Evolutionary conservation across 345 rosid species (phyloP).

Genomic region (Ceriops decandra): DNA sequence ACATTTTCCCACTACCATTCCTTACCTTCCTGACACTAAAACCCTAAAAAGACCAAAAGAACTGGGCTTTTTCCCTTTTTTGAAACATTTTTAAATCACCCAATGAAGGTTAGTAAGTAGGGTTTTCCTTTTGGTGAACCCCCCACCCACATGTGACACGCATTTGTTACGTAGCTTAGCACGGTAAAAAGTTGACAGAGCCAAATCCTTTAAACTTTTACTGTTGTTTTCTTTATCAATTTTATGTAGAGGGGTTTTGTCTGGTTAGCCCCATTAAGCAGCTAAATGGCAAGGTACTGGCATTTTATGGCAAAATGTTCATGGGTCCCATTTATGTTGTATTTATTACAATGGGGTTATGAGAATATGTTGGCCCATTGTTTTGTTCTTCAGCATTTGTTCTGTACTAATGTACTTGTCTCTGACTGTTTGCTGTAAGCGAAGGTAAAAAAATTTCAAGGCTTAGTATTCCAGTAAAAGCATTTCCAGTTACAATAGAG

Average conservation of each 20-base stretch:
- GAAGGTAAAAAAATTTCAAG: conserved; percentile 14
- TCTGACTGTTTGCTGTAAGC: conserved; percentile 6
- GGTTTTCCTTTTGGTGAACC: conserved; percentile 14
- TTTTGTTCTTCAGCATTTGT: conserved; percentile 8
- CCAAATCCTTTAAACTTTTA: conserved; percentile 15
- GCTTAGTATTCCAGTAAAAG: conserved; percentile 4
- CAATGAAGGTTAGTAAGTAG: conserved; percentile 11
- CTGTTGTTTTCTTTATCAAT: conserved; percentile 33
- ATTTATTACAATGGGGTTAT: conserved; percentile 22
- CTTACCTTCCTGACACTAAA: conserved; percentile 19
- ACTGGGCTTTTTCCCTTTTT: background rate
- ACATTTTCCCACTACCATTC: conserved; percentile 38
- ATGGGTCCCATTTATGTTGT: conserved; percentile 28
- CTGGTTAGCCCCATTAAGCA: conserved; percentile 17
- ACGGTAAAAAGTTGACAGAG: conserved; percentile 18
- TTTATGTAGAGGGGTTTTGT: conserved; percentile 25
- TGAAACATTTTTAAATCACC: conserved; percentile 6
- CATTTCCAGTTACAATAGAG: conserved; percentile 17
- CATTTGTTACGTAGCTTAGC: conserved; percentile 1
- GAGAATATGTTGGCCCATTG: conserved; percentile 16
- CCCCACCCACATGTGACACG: conserved; percentile 24
- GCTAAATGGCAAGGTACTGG: conserved; percentile 17
- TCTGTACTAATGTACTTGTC: conserved; percentile 8
- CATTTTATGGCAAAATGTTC: conserved; percentile 19
- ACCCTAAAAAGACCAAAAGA: conserved; percentile 26